Percentiles rank a stretch among this genome's conserved stretches.
These are phyloP conservation scores for Saksenaea vasiformis DNA, from an alignment of 371 early-diverging fungal genomes.

Conservation along the genomic window DNA sequence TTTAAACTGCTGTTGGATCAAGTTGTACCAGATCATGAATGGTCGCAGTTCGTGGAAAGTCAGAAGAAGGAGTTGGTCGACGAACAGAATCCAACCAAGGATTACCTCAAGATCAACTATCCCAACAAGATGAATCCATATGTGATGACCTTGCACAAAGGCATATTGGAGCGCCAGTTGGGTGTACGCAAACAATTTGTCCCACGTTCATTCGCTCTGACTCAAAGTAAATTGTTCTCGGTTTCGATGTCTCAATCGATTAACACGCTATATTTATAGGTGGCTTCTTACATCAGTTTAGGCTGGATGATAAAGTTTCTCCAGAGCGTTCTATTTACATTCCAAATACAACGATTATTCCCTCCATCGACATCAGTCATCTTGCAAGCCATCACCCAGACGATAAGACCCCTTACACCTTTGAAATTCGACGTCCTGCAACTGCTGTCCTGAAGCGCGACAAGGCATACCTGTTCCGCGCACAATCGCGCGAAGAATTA, in stretches of 20 bases:
- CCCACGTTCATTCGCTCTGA: conserved; percentile 40
- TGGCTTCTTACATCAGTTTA: conserved; percentile 49
- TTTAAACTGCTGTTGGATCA: conserved; percentile 26
- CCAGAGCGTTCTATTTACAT: conserved; percentile 46
- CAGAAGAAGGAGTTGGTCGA: conserved; percentile 36
- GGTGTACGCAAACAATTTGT: conserved; percentile 42
- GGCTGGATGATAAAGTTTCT: conserved; percentile 32
- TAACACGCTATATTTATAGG: conserved; percentile 14
- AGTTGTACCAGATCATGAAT: conserved; percentile 34
- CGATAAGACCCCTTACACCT: conserved; percentile 11
- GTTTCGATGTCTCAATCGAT: no score
- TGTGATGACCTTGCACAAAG: conserved; percentile 44
- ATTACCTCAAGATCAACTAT: conserved; percentile 48
- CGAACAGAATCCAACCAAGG: conserved; percentile 33
- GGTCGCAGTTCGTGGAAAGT: conserved; percentile 29
- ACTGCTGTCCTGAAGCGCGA: conserved; percentile 9
- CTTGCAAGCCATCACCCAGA: neutral
- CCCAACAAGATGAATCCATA: conserved; percentile 43
- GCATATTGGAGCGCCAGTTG: conserved; percentile 34
- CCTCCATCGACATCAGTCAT: conserved; percentile 28
- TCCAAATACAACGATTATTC: conserved; percentile 26
- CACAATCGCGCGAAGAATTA: conserved; percentile 8
- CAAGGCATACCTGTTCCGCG: conserved; percentile 15
- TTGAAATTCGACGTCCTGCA: conserved; percentile 16
- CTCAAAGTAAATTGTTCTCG: conserved; percentile 31